Percentiles rank a stretch among this genome's conserved stretches.
Evolutionary conservation across 768 basidiomycete genomes (phyloP).

Genomic region (Lactarius sp.): DNA sequence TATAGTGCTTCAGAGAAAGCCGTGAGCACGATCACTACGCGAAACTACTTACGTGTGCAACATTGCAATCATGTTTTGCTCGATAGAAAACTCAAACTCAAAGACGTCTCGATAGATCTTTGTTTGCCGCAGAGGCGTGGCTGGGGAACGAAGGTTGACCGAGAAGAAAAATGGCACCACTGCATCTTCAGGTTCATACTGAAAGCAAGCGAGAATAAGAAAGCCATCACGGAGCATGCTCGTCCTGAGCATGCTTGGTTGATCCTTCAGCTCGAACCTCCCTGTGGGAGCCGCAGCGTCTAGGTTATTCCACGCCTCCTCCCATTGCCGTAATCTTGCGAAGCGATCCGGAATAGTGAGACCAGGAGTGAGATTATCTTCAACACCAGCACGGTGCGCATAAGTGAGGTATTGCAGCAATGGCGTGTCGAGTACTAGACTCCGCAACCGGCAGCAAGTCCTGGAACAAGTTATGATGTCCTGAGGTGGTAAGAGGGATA

Average conservation of each 20-base stretch:
- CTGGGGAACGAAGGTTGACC: not conserved
- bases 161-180: not conserved
- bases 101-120: not conserved
- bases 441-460: not conserved
- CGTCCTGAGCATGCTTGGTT: not conserved
- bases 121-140: too few species aligned
- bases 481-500: not conserved
- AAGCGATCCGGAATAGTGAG: not conserved
- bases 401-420: not conserved
- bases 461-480: not conserved
- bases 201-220: not conserved
- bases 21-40: not conserved
- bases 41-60: not conserved
- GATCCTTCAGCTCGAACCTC: not conserved
- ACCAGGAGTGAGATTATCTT: not conserved
- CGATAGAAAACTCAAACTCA: not conserved
- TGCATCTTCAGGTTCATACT: not conserved
- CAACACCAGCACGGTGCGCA: not conserved
- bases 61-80: conserved; percentile 3
- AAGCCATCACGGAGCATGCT: conserved; percentile 4
- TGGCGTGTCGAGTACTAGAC: not conserved
- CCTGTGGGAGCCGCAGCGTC: not conserved
- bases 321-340: not conserved
- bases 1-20: not conserved
- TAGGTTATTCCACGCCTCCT: not conserved